A percentile compares a stretch with the other conserved stretches of the same genome.
These are phyloP conservation scores for Austroboletus eburneus DNA, from an alignment of 768 basidiomycete genomes.

Conservation along the genomic window DNA sequence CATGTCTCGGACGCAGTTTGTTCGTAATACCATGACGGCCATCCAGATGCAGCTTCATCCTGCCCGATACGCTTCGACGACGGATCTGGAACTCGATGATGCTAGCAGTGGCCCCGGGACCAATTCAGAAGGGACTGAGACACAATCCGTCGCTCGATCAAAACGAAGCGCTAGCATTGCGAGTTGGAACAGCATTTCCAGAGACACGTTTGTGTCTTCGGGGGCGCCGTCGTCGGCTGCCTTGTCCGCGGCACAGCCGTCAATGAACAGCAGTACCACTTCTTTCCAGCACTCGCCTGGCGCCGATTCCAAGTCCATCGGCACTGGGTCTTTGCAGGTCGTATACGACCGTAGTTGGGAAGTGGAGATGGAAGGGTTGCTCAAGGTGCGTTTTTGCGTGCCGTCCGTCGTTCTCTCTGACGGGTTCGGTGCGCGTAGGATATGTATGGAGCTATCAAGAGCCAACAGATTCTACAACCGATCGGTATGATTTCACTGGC, in stretches of 20 bases:
- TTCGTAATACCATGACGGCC: slow-evolving; percentile 84
- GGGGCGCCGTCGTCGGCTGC: slow-evolving; percentile 33
- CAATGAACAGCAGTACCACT: slow-evolving; percentile 57
- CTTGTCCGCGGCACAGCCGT: slow-evolving; percentile 33
- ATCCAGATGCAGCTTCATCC: slow-evolving; percentile 77
- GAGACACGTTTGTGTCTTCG: slow-evolving; percentile 48
- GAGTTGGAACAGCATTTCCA: slow-evolving; percentile 78
- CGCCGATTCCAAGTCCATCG: slow-evolving; percentile 35
- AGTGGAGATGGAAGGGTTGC: slow-evolving; percentile 74
- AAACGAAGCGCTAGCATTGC: slow-evolving; percentile 82
- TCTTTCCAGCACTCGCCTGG: slow-evolving; percentile 54
- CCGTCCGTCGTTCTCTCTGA: background rate
- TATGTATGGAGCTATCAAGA: slow-evolving; percentile 91
- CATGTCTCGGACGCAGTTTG: slow-evolving; percentile 92
- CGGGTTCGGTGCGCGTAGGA: slow-evolving; percentile 48
- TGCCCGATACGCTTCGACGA: slow-evolving; percentile 47
- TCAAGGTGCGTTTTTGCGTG: slow-evolving; percentile 56
- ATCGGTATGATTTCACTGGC: slow-evolving; percentile 40
- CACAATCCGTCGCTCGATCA: slow-evolving; percentile 40
- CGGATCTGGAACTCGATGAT: slow-evolving; percentile 67
- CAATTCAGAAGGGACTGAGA: slow-evolving; percentile 57
- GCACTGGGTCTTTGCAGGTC: slow-evolving; percentile 31
- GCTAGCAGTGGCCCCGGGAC: slow-evolving; percentile 53
- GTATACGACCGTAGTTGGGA: slow-evolving; percentile 76
- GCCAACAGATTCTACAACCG: slow-evolving; percentile 86